Percentiles rank a stretch among this genome's conserved stretches.
Evolutionary conservation across 106 monocot species (phyloP).

Genomic region (Dendrobium nobile): DNA sequence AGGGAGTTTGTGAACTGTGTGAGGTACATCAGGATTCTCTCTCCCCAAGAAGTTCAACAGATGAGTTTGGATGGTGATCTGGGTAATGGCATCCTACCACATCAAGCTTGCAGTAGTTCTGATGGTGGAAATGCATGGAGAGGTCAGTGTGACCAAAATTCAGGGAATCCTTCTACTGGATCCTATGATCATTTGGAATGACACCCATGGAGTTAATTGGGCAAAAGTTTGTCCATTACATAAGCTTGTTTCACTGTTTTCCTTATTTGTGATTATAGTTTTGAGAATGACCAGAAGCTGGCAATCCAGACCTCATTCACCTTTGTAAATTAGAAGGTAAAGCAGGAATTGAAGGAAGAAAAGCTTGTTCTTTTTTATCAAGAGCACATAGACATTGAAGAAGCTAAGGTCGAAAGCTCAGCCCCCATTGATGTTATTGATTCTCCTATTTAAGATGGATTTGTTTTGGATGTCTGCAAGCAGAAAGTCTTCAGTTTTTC

Average conservation of each 20-base stretch:
- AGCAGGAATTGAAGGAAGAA: background rate
- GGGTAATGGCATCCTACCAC: constrained; percentile 42
- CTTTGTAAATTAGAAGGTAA: constrained; percentile 2
- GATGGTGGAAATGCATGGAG: constrained; percentile 76
- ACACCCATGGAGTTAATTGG: background rate
- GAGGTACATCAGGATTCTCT: constrained; percentile 56
- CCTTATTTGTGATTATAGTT: background rate
- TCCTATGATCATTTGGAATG: constrained; percentile 57
- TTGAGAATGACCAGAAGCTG: background rate
- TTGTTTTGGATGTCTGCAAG: constrained; percentile 4
- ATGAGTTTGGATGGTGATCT: constrained; percentile 75
- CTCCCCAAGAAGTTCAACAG: constrained; percentile 77
- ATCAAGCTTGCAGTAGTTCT: constrained; percentile 67
- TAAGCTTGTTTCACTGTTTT: background rate
- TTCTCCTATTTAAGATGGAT: background rate
- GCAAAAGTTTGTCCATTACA: background rate
- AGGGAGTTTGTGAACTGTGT: constrained; percentile 84
- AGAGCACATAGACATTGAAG: background rate
- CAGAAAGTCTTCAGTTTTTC: background rate
- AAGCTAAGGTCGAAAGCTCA: background rate
- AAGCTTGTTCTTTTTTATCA: background rate
- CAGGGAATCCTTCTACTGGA: constrained; percentile 41
- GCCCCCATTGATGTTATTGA: constrained; percentile 2
- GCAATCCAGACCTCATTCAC: background rate
- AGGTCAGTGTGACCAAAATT: constrained; percentile 49